phyloP scores from a whole-genome alignment of 2,329 filamentous ascomycete species.

The Emmonsia crescens region DNA sequence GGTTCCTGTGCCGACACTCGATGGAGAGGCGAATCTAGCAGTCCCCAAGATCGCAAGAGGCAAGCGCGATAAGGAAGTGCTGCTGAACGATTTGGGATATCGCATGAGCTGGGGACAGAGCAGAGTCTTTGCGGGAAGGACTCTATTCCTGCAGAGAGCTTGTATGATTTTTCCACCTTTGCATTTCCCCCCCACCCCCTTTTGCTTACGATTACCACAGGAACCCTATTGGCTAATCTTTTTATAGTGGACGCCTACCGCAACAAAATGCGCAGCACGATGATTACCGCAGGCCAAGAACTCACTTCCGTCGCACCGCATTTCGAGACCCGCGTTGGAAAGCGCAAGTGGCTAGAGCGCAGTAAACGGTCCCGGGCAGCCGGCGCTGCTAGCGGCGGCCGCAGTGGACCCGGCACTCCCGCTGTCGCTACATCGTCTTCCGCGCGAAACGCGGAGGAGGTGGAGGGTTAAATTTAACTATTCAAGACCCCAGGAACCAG shows the following conservation, averaged over 20 bases:
- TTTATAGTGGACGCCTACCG: conserved; percentile 78
- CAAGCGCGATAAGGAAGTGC: conserved; percentile 69
- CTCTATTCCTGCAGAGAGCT: conserved; percentile 81
- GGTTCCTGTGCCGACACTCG: conserved; percentile 50
- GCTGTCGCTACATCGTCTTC: conserved; percentile 20
- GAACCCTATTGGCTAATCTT: conserved; percentile 6
- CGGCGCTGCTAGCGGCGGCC: background rate
- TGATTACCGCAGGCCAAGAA: conserved; percentile 68
- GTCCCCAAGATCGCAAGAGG: conserved; percentile 63
- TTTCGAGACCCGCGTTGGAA: conserved; percentile 60
- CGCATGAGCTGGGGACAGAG: conserved; percentile 96
- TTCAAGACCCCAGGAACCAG: background rate
- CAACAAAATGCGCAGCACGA: conserved; percentile 76
- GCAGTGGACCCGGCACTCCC: conserved; percentile 10
- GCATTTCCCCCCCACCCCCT: background rate
- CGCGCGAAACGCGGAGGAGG: conserved; percentile 27
- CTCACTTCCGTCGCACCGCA: conserved; percentile 64
- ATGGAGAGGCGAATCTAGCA: conserved; percentile 64
- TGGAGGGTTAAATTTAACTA: conserved; percentile 16
- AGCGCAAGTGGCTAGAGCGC: conserved; percentile 16
- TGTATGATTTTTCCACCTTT: conserved; percentile 48
- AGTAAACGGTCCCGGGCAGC: conserved; percentile 11
- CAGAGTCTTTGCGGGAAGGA: conserved; percentile 75
- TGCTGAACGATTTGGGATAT: conserved; percentile 84
- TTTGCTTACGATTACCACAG: conserved; percentile 1